Evolutionary conservation across 202 grass and related monocot species (phyloP), one percentile per base, ranked within the genome.

Genomic region (Dendrocalamus latiflorus): DNA sequence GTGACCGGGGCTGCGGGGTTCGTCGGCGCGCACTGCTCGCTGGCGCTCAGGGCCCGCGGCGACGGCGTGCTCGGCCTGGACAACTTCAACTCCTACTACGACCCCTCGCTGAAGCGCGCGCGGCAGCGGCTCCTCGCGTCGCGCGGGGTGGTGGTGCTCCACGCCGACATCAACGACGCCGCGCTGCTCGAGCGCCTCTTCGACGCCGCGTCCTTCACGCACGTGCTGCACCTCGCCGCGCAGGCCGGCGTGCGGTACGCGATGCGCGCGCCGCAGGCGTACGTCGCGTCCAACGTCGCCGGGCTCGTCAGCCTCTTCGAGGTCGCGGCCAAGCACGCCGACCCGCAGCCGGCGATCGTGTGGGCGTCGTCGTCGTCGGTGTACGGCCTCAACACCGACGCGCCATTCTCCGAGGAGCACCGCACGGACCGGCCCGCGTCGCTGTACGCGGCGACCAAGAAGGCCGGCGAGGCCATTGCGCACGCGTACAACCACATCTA

Each of bases 361-460:
- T 99, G 97, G 97, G 97, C 97, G 2, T 99, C 97, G 8, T 96
- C 91, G 11, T 96, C 93, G 21, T 99, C 97, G 0, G 97, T 99
- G 60, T 99, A 99, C 78, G 97, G 97, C 1, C 88, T 99, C 79
- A 99, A 99, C 79, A 77, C 69, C 45, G 81, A 74, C 5, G 64
- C 75, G 44, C 97, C 97, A 0, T 99, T 99, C 87, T 99, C 97
- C 56, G 97, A 99, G 89, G 84, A 83, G 0, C 91, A 99, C 78
- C 91, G 93, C 59, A 99, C 97, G 2, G 97, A 99, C 68, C 81
- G 54, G 0, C 97, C 97, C 0, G 97, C 91, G 1, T 99, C 97
- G 70, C 89, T 99, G 30, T 99, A 99, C 82, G 93, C 97, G 3
- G 97, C 97, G 2, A 99, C 97, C n/a, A 99, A 99, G 91, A 99